Conservation (phyloP, 1,139 yeast species). For the Taiozyma sp. region DNA sequence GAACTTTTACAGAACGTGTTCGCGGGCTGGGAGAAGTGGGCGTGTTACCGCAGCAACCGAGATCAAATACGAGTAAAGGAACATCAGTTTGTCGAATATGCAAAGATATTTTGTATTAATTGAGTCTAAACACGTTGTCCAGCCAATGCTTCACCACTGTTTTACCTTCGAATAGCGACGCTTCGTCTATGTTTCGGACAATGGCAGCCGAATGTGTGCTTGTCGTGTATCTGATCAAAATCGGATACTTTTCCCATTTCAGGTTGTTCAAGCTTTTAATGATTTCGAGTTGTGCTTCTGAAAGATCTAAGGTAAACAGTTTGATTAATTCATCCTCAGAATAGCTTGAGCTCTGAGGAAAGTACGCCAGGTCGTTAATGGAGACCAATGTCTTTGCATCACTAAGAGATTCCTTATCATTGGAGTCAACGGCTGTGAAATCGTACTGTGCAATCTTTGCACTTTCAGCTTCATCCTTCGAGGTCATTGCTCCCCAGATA, state of each 20-base stretch:
- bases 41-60: neutral
- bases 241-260: conserved; percentile 67
- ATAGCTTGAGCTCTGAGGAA: conserved; percentile 15
- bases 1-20: neutral
- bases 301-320: conserved; percentile 36
- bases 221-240: conserved; percentile 59
- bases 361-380: conserved; percentile 13
- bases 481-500: conserved; percentile 49
- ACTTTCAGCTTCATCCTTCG: conserved; percentile 15
- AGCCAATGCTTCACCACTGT: conserved; percentile 64
- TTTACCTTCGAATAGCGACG: conserved; percentile 50
- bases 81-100: neutral
- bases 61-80: neutral
- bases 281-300: conserved; percentile 44
- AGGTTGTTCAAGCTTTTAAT: conserved; percentile 53
- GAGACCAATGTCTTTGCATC: conserved; percentile 4
- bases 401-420: neutral
- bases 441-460: conserved; percentile 17
- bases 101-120: neutral
- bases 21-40: neutral
- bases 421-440: conserved; percentile 2
- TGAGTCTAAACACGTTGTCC: conserved; percentile 29
- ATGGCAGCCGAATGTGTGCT: conserved; percentile 82
- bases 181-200: conserved; percentile 50
- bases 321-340: conserved; percentile 15